Base-by-base conservation (phyloP, 164 flowering plant species). In the Dillenia suffruticosa region DNA sequence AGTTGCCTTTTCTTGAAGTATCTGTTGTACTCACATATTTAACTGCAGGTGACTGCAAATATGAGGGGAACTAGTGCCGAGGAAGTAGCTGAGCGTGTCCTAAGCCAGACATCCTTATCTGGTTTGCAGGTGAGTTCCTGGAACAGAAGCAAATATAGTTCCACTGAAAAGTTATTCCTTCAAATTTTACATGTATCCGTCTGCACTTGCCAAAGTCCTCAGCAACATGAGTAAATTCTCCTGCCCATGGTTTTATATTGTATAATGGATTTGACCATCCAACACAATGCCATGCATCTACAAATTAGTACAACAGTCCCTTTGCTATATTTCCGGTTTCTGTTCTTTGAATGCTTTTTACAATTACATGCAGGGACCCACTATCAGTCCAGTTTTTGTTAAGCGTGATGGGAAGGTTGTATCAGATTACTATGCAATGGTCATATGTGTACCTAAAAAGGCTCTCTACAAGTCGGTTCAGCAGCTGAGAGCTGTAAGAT, bases 1-100 rank as follows among this genome's bases (percentile, higher is more conserved):
- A 9, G 19, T 40, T 56, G 8, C 11, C 52, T 13, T 51, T 43
- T 9, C 22, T 47, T 62, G 12, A 45, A 11, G 12, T 13, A n/a
- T 59, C 10, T 52, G 16, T 46, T 55, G 32, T 68, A 9, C 64
- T 60, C 58, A 63, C 52, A 14, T 57, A 61, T 65, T 9, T 19
- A 46, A 62, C 77, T 65, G 57, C 79, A 94, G 98, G 98, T 94
- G 52, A 74, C 77, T 67, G 96, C 98, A 58, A 89, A 91, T 74
- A 94, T 91, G 97, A 82, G 96, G 68, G 98, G 98, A 58, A 80
- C 74, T 67, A 84, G 88, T 80, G 85, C 84, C 46, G 92, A 91
- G 68, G 97, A 89, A 77, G 97, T 94, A 59, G 95, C 98, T 32
- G 84, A 80, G 66, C 73, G 89, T 61, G 73, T 92, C 54, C 66